Percentiles rank a stretch among this genome's conserved stretches.
These are phyloP conservation scores for Berkeleyomyces rouxiae DNA, from an alignment of 2,329 filamentous ascomycete species.

Conservation along the genomic window DNA sequence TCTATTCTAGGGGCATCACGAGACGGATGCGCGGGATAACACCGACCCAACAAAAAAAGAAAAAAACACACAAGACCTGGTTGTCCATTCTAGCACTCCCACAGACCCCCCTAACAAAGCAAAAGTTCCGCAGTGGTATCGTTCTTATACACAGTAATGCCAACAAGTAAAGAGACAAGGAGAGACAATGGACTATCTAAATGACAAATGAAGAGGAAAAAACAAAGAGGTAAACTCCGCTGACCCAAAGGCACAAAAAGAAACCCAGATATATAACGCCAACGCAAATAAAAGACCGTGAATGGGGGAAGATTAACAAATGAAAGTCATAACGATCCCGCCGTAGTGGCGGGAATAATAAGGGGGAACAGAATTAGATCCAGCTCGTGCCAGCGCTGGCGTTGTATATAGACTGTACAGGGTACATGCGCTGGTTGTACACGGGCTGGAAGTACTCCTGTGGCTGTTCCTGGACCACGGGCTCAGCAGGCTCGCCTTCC, in stretches of 20 bases:
- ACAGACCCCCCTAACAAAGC: not conserved
- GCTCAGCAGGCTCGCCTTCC: slow-evolving; percentile 23
- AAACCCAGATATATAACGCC: not conserved
- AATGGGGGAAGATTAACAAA: not conserved
- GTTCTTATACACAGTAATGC: not conserved
- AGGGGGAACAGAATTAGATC: not conserved
- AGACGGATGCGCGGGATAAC: not conserved
- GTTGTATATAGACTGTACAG: not conserved
- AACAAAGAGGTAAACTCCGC: not conserved
- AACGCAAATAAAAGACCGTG: not conserved
- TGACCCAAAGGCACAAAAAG: not conserved
- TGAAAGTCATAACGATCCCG: not conserved
- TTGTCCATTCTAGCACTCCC: too few relatives aligned
- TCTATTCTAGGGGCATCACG: not conserved
- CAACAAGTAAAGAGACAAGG: not conserved
- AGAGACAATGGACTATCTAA: not conserved
- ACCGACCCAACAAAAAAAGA: not conserved
- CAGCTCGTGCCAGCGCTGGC: not conserved
- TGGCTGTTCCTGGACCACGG: not conserved
- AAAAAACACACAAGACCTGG: not conserved
- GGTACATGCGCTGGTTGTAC: not conserved
- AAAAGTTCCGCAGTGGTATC: not conserved
- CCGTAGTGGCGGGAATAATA: not conserved
- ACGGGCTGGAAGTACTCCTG: not conserved
- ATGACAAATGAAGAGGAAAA: not conserved